Percentiles rank a stretch among this genome's conserved stretches.
Evolutionary conservation across 2,329 filamentous ascomycete species (phyloP).

Genomic region (Beauveria varroae): DNA sequence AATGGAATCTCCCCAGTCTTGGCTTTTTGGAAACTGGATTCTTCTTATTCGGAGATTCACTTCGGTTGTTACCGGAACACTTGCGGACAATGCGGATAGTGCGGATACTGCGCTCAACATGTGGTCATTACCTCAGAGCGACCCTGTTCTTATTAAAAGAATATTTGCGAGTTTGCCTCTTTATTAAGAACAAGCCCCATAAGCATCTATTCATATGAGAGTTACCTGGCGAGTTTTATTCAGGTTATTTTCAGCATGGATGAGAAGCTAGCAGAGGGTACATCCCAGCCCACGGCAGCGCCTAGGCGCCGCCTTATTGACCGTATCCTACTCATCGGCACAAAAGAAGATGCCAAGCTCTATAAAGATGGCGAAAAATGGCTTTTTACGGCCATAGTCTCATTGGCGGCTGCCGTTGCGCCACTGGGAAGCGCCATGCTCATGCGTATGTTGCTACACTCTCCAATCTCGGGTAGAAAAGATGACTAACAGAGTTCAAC

Average conservation of each 20-base stretch:
- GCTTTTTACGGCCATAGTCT: not conserved
- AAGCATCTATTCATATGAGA: not conserved
- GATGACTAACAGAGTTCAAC: slow-evolving; percentile 5
- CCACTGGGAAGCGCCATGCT: not conserved
- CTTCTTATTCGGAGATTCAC: not conserved
- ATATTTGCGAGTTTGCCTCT: not conserved
- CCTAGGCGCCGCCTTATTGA: not conserved
- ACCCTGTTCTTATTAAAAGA: not conserved
- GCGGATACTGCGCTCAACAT: not conserved
- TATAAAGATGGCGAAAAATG: not conserved
- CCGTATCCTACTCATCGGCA: not conserved
- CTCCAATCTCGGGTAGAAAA: not conserved
- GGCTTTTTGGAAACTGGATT: not conserved
- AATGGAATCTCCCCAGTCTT: no score
- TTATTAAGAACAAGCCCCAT: no score
- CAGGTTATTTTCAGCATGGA: not conserved
- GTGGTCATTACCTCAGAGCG: not conserved
- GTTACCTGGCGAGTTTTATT: not conserved
- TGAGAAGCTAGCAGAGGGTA: not conserved
- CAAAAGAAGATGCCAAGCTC: not conserved
- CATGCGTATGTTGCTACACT: not conserved
- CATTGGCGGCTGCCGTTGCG: not conserved
- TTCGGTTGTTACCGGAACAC: not conserved
- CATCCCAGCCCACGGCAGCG: not conserved
- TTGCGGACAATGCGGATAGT: not conserved